These are phyloP conservation scores for Arthrobotrys musiformis DNA, from an alignment of 2,329 filamentous ascomycete genomes.

Conservation along the genomic window DNA sequence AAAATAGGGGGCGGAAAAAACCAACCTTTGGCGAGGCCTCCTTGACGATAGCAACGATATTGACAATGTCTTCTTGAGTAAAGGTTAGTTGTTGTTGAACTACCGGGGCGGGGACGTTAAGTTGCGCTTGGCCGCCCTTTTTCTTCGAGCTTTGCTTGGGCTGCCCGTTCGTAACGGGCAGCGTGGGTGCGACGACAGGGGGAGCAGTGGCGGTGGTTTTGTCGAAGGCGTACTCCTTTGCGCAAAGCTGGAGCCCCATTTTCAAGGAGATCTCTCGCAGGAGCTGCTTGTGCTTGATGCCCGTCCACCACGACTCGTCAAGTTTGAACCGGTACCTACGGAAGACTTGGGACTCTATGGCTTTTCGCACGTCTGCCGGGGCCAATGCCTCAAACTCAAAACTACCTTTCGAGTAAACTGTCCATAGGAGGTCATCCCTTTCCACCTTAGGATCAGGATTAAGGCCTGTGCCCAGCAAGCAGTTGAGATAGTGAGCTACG, in stretches of 20 bases:
- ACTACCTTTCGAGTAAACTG: conserved; percentile 82
- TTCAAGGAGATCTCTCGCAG: conserved; percentile 89
- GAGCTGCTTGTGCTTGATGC: conserved; percentile 80
- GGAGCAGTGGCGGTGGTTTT: conserved; percentile 27
- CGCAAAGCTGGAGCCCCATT: conserved; percentile 86
- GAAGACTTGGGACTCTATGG: conserved; percentile 76
- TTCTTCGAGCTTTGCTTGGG: conserved; percentile 33
- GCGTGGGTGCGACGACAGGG: conserved; percentile 63
- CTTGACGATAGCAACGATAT: conserved; percentile 93
- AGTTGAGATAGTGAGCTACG: conserved; percentile 90
- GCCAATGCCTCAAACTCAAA: conserved; percentile 82
- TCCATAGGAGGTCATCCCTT: conserved; percentile 77
- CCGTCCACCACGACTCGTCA: conserved; percentile 73
- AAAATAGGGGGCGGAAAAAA: neutral
- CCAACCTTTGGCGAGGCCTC: conserved; percentile 80
- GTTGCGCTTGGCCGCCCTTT: conserved; percentile 66
- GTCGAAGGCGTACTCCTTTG: conserved; percentile 78
- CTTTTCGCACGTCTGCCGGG: conserved; percentile 75
- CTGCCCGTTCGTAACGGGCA: conserved; percentile 60
- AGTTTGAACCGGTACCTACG: conserved; percentile 82
- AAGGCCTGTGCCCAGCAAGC: conserved; percentile 79
- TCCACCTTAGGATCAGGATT: conserved; percentile 83
- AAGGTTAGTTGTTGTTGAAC: conserved; percentile 70
- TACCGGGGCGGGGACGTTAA: conserved; percentile 59
- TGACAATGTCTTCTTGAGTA: conserved; percentile 83